These are phyloP conservation scores for Tolypocladium ophioglossoides DNA, from an alignment of 2,329 filamentous ascomycete genomes.

Conservation along the genomic window DNA sequence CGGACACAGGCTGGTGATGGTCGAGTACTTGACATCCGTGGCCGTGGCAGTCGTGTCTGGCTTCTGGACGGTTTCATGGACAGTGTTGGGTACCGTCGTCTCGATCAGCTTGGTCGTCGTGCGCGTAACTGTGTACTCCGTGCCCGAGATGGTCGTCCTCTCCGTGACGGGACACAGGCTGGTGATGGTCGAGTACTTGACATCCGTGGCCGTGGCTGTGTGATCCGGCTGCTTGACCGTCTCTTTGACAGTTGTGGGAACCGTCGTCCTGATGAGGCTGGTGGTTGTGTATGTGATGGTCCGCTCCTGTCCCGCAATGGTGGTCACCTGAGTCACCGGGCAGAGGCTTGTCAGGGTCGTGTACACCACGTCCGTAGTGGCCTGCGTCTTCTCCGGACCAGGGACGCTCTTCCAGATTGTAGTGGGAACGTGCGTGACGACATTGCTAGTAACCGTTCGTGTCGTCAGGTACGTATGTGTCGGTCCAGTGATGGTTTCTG, in stretches of 20 bases:
- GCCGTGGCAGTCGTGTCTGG: conserved; percentile 5
- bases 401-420: conserved; percentile 20
- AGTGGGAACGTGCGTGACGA: conserved; percentile 18
- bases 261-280: conserved; percentile 13
- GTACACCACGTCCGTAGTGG: conserved; percentile 19
- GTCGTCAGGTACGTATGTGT: conserved; percentile 19
- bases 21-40: conserved; percentile 21
- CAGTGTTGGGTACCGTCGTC: conserved; percentile 16
- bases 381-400: conserved; percentile 17
- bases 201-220: conserved; percentile 20
- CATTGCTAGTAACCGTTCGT: conserved; percentile 12
- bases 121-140: conserved; percentile 10
- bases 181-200: conserved; percentile 29
- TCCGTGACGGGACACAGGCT: conserved; percentile 30
- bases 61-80: conserved; percentile 9
- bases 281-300: conserved; percentile 11
- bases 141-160: conserved; percentile 18
- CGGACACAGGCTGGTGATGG: conserved; percentile 25
- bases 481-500: conserved; percentile 23
- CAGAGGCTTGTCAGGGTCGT: conserved; percentile 30
- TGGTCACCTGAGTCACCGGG: conserved; percentile 21
- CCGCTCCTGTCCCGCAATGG: conserved; percentile 5
- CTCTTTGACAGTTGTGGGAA: conserved; percentile 18
- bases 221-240: conserved; percentile 17
- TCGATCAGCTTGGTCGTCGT: conserved; percentile 14